A percentile compares a stretch with the other conserved stretches of the same genome.
phyloP scores from a whole-genome alignment of 2,329 filamentous ascomycete genomes.

The Neonectria ditissima region DNA sequence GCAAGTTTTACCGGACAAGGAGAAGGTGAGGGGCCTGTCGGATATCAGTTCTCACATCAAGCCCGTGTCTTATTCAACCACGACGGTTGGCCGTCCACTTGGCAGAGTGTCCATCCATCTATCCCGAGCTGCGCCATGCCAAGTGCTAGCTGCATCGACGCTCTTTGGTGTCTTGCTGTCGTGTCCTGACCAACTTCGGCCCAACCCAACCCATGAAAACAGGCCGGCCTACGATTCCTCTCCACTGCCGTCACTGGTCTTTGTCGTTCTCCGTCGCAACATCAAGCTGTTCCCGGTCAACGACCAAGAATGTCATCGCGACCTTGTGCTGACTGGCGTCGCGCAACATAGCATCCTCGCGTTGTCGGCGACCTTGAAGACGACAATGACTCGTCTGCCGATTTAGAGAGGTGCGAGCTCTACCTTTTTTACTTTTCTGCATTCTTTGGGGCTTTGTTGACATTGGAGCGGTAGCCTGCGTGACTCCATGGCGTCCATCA shows the following conservation, averaged over 20 bases:
- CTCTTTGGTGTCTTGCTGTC: neutral
- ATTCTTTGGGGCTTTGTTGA: neutral
- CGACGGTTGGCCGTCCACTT: neutral
- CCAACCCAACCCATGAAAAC: too few species aligned
- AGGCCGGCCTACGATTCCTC: too few species aligned
- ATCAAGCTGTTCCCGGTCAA: too few species aligned
- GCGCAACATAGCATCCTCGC: conserved; percentile 19
- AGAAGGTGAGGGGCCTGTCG: neutral
- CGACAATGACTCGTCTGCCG: conserved; percentile 9
- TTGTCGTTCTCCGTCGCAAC: neutral
- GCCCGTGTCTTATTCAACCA: neutral
- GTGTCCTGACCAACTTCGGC: too few species aligned
- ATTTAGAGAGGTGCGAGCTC: conserved; percentile 20
- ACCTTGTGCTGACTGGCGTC: neutral
- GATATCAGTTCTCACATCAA: neutral
- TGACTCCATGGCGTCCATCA: conserved; percentile 29
- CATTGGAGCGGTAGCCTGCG: conserved; percentile 11
- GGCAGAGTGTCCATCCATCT: too few species aligned
- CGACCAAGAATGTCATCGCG: too few species aligned
- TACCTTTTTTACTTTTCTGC: neutral
- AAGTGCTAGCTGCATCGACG: too few species aligned
- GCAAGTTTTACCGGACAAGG: neutral
- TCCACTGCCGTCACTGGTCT: too few species aligned
- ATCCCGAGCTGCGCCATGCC: too few species aligned
- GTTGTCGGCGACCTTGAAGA: conserved; percentile 29